phyloP scores from a whole-genome alignment of 2,329 filamentous ascomycete species.

The Fulvia fulva region DNA sequence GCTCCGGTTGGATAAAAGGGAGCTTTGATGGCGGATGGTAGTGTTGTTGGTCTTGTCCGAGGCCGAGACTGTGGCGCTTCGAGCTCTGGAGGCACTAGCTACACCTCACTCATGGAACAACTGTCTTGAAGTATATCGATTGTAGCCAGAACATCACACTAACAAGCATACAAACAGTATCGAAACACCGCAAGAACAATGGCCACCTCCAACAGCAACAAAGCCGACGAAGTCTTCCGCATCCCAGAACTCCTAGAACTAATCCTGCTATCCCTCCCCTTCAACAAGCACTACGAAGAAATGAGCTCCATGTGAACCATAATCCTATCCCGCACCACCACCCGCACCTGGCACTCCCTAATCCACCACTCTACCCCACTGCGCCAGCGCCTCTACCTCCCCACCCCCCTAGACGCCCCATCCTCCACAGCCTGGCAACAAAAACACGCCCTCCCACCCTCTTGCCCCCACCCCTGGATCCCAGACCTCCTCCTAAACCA shows the following conservation, averaged over 20 bases:
- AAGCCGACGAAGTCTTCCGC: constrained; percentile 14
- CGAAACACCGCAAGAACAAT: background rate
- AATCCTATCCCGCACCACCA: constrained; percentile 12
- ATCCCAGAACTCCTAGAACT: constrained; percentile 20
- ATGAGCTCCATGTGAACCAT: constrained; percentile 16
- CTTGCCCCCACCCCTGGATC: constrained; percentile 22
- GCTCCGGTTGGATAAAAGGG: background rate
- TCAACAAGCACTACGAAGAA: constrained; percentile 17
- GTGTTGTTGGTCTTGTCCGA: background rate
- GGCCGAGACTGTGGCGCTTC: background rate
- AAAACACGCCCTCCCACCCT: constrained; percentile 15
- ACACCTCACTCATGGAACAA: background rate
- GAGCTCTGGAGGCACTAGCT: background rate
- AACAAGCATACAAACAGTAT: too few relatives aligned
- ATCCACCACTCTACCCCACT: constrained; percentile 14
- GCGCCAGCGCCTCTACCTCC: constrained; percentile 17
- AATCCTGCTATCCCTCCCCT: constrained; percentile 18
- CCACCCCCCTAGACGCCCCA: constrained; percentile 9
- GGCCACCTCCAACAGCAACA: constrained; percentile 5
- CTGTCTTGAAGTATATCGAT: background rate
- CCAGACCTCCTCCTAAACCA: constrained; percentile 20
- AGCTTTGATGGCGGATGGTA: background rate
- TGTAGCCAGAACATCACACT: too few relatives aligned
- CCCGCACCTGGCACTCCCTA: constrained; percentile 18
- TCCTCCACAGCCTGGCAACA: constrained; percentile 8